Evolutionary conservation across 768 basidiomycete genomes (phyloP), one percentile per base, ranked within the genome.

Genomic region (Mycena rosella): DNA sequence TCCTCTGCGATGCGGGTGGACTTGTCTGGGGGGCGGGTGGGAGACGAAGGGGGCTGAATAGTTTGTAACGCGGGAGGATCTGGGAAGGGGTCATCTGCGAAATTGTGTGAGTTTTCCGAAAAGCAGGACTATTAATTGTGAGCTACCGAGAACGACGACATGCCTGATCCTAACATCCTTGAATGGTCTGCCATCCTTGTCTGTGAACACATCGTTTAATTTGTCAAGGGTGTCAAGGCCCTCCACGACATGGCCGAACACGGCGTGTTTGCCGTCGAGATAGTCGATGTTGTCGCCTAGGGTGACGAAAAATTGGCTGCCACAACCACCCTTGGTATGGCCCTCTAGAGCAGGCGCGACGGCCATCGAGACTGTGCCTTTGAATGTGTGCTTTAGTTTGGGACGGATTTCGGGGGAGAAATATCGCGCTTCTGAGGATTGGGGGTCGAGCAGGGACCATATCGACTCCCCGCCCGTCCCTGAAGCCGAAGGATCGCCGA

Each of bases 351-450:
- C 83, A n/a, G 96, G 96, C 3, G 97, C 94, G 13, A 98, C 89
- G 10, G 98, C 98, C 98, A 99, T 99, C 0, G 96, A 98, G 18
- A 99, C 93, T 0, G 96, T 98, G 22, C 98, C 98, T 71, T 87
- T 90, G 11, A 83, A 80, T 0, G 84, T 84, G 76, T 99, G 98
- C 79, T 98, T 98, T 66, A 98, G 85, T 63, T 85, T 88, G 1
- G 94, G 90, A 1, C 88, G 79, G 60, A 96, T 85, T 76, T 95
- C 93, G 0, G 96, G 96, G n/a, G 87, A 77, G 75, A 96, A 96
- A 79, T 98, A 96, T 29, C 96, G 90, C n/a, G 89, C 75, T 61
- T 76, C 74, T 26, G 80, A 75, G 9, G 79, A 78, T 71, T 84
- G 79, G 9, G 90, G 86, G 58, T 87, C 83, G 53, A 94, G 84